These are phyloP conservation scores for Penicillium sp. DNA, from an alignment of 2,329 filamentous ascomycete genomes.

Conservation along the genomic window DNA sequence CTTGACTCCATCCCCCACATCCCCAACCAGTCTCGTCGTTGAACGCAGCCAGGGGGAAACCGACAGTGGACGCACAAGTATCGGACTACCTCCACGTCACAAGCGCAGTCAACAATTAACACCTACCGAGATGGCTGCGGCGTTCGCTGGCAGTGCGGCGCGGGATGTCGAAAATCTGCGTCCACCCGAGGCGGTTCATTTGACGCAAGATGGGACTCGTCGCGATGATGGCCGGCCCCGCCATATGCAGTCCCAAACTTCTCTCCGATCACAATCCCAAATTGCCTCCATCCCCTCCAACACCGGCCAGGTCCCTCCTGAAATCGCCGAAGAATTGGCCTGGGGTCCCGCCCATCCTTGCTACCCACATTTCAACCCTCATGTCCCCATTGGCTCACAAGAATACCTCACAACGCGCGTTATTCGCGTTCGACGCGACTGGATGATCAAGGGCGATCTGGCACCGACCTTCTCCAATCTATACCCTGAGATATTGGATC, in stretches of 20 bases:
- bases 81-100: conserved; percentile 49
- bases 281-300: conserved; percentile 41
- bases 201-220: conserved; percentile 24
- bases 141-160: conserved; percentile 25
- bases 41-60: conserved; percentile 47
- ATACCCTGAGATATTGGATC: conserved; percentile 93
- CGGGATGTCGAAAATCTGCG: conserved; percentile 28
- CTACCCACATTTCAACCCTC: conserved; percentile 88
- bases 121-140: conserved; percentile 27
- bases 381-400: conserved; percentile 74
- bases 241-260: conserved; percentile 41
- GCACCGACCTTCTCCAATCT: conserved; percentile 92
- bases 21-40: conserved; percentile 47
- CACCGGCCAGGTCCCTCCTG: conserved; percentile 36
- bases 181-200: conserved; percentile 31
- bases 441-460: conserved; percentile 83
- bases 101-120: conserved; percentile 32
- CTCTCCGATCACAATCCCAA: conserved; percentile 41
- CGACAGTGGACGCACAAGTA: conserved; percentile 52
- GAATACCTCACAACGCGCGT: conserved; percentile 79
- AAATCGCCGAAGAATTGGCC: conserved; percentile 67
- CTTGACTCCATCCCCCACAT: conserved; percentile 47
- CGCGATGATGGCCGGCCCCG: conserved; percentile 31
- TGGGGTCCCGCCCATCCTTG: conserved; percentile 96
- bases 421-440: conserved; percentile 87